Evolutionary conservation across 805 yeast genomes (phyloP).

Genomic region (Komagataella mondaviorum): DNA sequence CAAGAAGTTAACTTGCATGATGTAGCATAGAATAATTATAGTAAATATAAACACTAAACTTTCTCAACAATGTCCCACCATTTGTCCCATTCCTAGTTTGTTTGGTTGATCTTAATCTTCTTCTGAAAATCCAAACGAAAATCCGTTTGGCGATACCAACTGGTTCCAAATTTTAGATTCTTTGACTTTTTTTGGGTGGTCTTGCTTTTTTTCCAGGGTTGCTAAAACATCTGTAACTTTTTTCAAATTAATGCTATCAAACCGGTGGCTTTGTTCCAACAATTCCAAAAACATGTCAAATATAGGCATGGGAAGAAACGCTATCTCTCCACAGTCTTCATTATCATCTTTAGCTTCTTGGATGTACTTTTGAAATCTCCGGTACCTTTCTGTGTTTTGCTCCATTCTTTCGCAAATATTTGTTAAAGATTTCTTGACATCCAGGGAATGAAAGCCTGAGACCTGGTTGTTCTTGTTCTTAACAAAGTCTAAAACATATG

Average conservation of each 20-base stretch:
- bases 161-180: slow-evolving; percentile 42
- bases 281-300: slow-evolving; percentile 46
- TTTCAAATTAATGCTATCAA: not conserved
- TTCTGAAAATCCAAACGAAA: slow-evolving; percentile 22
- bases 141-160: slow-evolving; percentile 16
- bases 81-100: not conserved
- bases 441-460: slow-evolving; percentile 61
- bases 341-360: slow-evolving; percentile 15
- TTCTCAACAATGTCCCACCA: not conserved
- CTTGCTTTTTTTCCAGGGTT: slow-evolving; percentile 3
- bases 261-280: slow-evolving; percentile 18
- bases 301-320: slow-evolving; percentile 32
- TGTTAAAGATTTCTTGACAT: slow-evolving; percentile 25
- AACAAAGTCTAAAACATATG: slow-evolving; percentile 54
- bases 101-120: slow-evolving; percentile 2
- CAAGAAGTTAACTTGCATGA: not conserved
- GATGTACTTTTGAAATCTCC: slow-evolving; percentile 9
- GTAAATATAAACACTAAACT: not conserved
- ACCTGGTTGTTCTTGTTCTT: slow-evolving; percentile 56
- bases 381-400: slow-evolving; percentile 5
- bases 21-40: not conserved
- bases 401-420: slow-evolving; percentile 15
- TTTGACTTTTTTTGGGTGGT: slow-evolving; percentile 15
- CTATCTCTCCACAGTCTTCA: slow-evolving; percentile 55
- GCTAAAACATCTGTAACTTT: not conserved